Conservation (phyloP, 805 yeast species). For the Alloascoidea hylecoeti region DNA sequence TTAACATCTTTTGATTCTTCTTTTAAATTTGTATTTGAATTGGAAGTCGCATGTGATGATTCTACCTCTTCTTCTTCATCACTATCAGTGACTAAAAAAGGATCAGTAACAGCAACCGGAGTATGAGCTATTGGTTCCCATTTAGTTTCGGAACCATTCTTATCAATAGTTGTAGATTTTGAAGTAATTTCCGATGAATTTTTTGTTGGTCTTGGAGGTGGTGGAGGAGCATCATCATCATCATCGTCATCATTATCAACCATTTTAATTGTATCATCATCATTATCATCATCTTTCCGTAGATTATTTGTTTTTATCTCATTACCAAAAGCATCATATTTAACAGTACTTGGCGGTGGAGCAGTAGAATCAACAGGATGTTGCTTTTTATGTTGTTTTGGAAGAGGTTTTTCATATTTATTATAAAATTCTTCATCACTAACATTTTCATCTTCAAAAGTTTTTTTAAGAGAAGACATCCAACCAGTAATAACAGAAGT, state of each 20-base stretch:
- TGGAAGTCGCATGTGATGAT: too few species aligned
- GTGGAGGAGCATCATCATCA: constrained; percentile 2
- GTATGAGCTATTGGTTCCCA: constrained; percentile 8
- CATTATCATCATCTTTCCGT: constrained; percentile 14
- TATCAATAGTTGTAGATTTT: constrained; percentile 15
- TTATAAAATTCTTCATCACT: constrained; percentile 1
- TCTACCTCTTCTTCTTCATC: constrained; percentile 11
- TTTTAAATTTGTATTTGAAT: too few species aligned
- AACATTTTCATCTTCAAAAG: neutral
- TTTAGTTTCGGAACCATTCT: constrained; percentile 3
- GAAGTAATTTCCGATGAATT: constrained; percentile 8
- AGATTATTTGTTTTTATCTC: constrained; percentile 9
- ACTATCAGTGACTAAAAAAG: constrained; percentile 15
- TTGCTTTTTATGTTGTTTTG: constrained; percentile 8
- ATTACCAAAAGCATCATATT: constrained; percentile 10
- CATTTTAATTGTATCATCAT: constrained; percentile 6
- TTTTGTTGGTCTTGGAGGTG: constrained; percentile 3
- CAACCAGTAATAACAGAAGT: neutral
- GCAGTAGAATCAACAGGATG: constrained; percentile 8
- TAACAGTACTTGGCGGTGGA: constrained; percentile 10
- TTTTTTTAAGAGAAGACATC: neutral
- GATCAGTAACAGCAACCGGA: constrained; percentile 9
- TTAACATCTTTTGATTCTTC: too few species aligned
- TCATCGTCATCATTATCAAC: constrained; percentile 1
- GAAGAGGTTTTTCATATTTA: constrained; percentile 12